A percentile compares a stretch with the other conserved stretches of the same genome.
phyloP scores from a whole-genome alignment of 2,329 filamentous ascomycete genomes.

The Exutisphaerella laricina region DNA sequence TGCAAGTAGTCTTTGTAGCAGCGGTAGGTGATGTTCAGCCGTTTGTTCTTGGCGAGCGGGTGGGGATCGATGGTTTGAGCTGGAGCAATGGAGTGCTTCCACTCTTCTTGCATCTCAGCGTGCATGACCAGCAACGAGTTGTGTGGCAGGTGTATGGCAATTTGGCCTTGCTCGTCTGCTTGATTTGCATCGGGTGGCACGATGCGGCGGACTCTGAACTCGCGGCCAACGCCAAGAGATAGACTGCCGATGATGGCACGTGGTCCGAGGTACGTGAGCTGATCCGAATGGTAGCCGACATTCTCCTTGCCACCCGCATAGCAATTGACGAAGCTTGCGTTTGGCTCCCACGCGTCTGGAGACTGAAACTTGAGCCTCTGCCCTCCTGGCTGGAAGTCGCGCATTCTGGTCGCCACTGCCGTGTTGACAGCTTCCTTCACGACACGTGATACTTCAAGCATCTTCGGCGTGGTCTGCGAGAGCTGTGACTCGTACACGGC shows the following conservation, averaged over 20 bases:
- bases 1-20: constrained; percentile 74
- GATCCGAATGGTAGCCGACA: constrained; percentile 89
- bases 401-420: constrained; percentile 68
- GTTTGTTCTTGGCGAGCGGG: constrained; percentile 68
- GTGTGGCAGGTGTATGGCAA: constrained; percentile 88
- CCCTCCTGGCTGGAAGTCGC: constrained; percentile 59
- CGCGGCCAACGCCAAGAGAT: constrained; percentile 83
- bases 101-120: constrained; percentile 94
- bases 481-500: constrained; percentile 62
- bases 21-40: constrained; percentile 93
- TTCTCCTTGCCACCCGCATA: constrained; percentile 76
- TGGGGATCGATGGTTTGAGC: constrained; percentile 76
- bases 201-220: constrained; percentile 80
- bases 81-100: constrained; percentile 83
- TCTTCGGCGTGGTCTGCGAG: constrained; percentile 66
- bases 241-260: constrained; percentile 83
- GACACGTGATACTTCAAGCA: constrained; percentile 61
- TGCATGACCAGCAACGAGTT: constrained; percentile 95
- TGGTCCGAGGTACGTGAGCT: constrained; percentile 88
- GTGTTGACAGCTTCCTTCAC: constrained; percentile 72
- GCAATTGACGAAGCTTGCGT: constrained; percentile 91
- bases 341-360: constrained; percentile 66
- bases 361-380: constrained; percentile 75
- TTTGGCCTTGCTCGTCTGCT: constrained; percentile 70
- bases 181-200: constrained; percentile 47